Base-by-base conservation (phyloP, 192 early-diverging fungal genomes). In the Coemansia furcata region DNA sequence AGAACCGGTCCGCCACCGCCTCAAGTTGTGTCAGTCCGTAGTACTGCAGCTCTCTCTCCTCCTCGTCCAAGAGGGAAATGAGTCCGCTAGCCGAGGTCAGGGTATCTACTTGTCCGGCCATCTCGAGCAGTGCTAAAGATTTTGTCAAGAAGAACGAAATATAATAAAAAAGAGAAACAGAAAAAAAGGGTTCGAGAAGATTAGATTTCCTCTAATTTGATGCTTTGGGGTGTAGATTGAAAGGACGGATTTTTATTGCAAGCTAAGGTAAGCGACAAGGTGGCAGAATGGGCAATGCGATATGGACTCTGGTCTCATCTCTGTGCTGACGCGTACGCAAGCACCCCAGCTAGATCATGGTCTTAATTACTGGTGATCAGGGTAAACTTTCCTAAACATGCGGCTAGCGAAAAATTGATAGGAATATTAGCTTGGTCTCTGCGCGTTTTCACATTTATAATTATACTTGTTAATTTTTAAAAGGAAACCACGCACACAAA, bases 11-110 rank as follows among this genome's bases (percentile, higher is more conserved):
- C 26, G 96, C 93, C 63, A 98, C 78, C 12, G 68, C 78, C 71
- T 98, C 90, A 35, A 99, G 89, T 85, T 97, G 92, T 65, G 93
- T 76, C 43, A 99, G 87, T 21, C 96, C 95, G 83, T 96, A 97
- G 59, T 91, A 87, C 77, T 97, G 91, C 47, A 99, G 90, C 71
- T 93, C 91, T 43, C 93, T 92, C 67, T 97, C 88, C 14, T 87
- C 77, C 72, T 99, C 98, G 71, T 98, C 94, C 19, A 99, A 90
- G 29, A 99, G 85, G 10, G 97, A 90, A 68, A 99, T 88, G 40
- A 98, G 87, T 59, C 98, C 95, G 69, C 91, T 71, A 33, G 80
- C 80, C 11, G 80, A 82, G 17, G 71, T 82, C 47, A 82, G 58
- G 6, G 80, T 62, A 29, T 74, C 71, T 32, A 69, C 69, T 55